Conservation (phyloP, 2,329 filamentous ascomycete species). For the Hypoxylon sp. region DNA sequence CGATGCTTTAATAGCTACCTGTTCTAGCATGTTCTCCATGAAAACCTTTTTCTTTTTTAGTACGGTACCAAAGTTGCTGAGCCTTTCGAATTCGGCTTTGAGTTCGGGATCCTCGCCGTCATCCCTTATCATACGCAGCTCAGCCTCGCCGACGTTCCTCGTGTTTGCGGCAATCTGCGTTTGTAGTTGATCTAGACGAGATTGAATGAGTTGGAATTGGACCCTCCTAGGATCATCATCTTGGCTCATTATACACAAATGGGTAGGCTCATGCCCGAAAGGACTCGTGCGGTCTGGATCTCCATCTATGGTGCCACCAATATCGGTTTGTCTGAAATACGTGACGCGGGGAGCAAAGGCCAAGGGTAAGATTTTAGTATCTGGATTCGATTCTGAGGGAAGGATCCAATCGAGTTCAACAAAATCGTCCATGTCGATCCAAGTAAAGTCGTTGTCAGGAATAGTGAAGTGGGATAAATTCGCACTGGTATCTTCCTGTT, state of each 20-base stretch:
- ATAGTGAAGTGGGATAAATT: slow-evolving; percentile 94
- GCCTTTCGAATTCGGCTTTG: slow-evolving; percentile 72
- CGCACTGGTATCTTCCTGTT: slow-evolving; percentile 70
- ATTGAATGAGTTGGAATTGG: slow-evolving; percentile 86
- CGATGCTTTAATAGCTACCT: slow-evolving; percentile 61
- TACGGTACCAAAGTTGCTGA: slow-evolving; percentile 69
- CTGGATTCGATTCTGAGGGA: slow-evolving; percentile 88
- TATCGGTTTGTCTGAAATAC: slow-evolving; percentile 97
- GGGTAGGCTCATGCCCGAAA: slow-evolving; percentile 93
- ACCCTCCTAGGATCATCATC: slow-evolving; percentile 91
- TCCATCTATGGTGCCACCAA: slow-evolving; percentile 82
- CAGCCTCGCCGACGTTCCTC: slow-evolving; percentile 80
- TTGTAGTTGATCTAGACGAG: slow-evolving; percentile 83
- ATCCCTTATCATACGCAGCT: slow-evolving; percentile 73
- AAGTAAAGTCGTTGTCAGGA: slow-evolving; percentile 93
- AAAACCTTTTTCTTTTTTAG: slow-evolving; percentile 72
- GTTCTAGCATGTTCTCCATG: slow-evolving; percentile 70
- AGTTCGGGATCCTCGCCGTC: slow-evolving; percentile 65
- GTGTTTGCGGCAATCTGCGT: slow-evolving; percentile 83
- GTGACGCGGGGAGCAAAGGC: slow-evolving; percentile 95
- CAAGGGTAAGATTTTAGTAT: slow-evolving; percentile 93
- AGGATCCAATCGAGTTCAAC: slow-evolving; percentile 98
- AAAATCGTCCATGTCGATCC: slow-evolving; percentile 99
- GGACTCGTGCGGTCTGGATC: slow-evolving; percentile 87
- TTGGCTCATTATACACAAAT: slow-evolving; percentile 94